Evolutionary conservation across 768 basidiomycete species (phyloP), one percentile per base, ranked within the genome.

Genomic region (Lactarius vividus): DNA sequence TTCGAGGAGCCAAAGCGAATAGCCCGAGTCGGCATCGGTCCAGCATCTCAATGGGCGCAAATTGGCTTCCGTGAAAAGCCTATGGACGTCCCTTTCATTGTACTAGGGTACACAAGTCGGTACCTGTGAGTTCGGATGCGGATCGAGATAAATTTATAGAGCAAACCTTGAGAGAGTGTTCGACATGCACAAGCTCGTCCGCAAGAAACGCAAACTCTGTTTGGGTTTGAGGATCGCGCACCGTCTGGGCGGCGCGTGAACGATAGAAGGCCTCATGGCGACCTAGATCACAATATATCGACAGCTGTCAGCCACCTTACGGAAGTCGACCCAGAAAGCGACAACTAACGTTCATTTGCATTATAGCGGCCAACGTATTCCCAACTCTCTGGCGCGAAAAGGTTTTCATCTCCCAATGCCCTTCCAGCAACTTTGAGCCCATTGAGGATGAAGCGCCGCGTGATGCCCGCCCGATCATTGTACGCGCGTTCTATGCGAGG

Each of bases 1-100:
- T 75, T 98, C 94, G 52, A 98, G 82, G 10, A 98, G 83, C 91
- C 93, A 98, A 33, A 98, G 79, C 1, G 91, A 90, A 75, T 95
- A 96, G 56, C 82, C 83, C 28, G 82, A 78, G 33, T 82, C 79
- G 58, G 80, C 81, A 71, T 96, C 94, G 44, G 80, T 85, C 96
- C 95, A 99, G 35, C 88, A 84, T 70, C 93, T 86, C 55, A 98
- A 81, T 7, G 92, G 86, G 5, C 96, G 85, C n/a, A 99, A 79
- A 62, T 91, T 85, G 6, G 88, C 84, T 29, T 85, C 79, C 0
- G 84, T 75, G 74, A 98, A 97, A 35, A 98, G 80, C 0, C 78
- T 74, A 63, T 84, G 82, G 0, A 85, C 85, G 70, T 96, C 94
- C 5, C 70, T 73, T 33, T 88, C 86, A 0, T 94, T 93, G 74